phyloP scores from a whole-genome alignment of 371 early-diverging fungal species.

The Mucor mucedo region DNA sequence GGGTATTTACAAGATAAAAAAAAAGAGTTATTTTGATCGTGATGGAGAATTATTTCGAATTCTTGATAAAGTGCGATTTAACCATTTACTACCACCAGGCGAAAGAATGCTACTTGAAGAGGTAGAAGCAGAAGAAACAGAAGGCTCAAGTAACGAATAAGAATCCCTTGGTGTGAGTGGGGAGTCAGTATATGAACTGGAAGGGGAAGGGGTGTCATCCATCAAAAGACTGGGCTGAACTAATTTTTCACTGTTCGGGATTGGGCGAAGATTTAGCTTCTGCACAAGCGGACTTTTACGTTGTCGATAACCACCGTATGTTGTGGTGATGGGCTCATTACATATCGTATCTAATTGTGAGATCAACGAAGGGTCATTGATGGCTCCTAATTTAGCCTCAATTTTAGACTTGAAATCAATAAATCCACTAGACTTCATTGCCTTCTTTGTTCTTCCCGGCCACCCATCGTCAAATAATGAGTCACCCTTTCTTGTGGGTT shows the following conservation, averaged over 20 bases:
- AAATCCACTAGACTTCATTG: slow-evolving; percentile 23
- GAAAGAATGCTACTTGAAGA: neutral
- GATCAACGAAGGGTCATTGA: slow-evolving; percentile 22
- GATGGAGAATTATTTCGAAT: slow-evolving; percentile 10
- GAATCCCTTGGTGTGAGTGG: slow-evolving; percentile 20
- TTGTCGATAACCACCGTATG: slow-evolving; percentile 20
- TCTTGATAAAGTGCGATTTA: slow-evolving; percentile 10
- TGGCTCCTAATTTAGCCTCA: slow-evolving; percentile 28
- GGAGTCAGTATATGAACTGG: slow-evolving; percentile 14
- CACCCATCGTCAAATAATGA: slow-evolving; percentile 31
- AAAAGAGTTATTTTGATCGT: slow-evolving; percentile 1
- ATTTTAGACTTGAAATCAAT: slow-evolving; percentile 33
- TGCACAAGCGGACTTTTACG: slow-evolving; percentile 27
- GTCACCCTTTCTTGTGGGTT: neutral
- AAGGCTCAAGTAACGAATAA: neutral
- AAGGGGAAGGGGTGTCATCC: slow-evolving; percentile 12
- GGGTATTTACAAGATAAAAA: neutral
- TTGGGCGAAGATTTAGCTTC: slow-evolving; percentile 20
- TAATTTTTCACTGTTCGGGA: slow-evolving; percentile 9
- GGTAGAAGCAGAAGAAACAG: neutral
- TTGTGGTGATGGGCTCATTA: neutral
- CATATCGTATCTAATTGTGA: slow-evolving; percentile 14
- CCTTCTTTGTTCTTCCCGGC: slow-evolving; percentile 30
- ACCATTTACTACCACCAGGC: slow-evolving; percentile 2
- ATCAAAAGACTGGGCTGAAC: slow-evolving; percentile 5